Conservation (phyloP, 306 rosid species). For the Biancaea sappan region DNA sequence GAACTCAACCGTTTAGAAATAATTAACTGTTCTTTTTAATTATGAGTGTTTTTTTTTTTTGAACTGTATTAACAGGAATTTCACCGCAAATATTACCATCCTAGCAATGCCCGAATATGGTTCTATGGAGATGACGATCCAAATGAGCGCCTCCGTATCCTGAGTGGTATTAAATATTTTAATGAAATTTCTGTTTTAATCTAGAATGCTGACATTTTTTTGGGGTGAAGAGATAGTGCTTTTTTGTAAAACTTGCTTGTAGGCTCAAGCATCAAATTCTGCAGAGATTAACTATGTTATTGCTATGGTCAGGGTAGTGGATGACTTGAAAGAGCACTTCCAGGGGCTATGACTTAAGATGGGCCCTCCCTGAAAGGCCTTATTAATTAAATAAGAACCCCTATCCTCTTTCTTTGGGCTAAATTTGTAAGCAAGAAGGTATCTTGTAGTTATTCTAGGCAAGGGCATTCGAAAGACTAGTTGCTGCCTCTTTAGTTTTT, state of each 20-base stretch:
- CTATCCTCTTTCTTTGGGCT: background rate
- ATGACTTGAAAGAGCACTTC: constrained; percentile 29
- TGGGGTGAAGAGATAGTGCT: background rate
- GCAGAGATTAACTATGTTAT: too few relatives aligned
- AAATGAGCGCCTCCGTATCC: constrained; percentile 79
- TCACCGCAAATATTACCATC: constrained; percentile 91
- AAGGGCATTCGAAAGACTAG: background rate
- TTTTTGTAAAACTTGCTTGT: constrained; percentile 3
- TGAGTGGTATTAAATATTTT: constrained; percentile 60
- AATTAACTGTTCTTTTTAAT: background rate
- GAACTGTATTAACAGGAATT: constrained; percentile 71
- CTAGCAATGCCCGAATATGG: constrained; percentile 94
- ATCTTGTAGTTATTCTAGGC: background rate
- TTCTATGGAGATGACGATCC: constrained; percentile 99
- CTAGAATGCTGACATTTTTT: constrained; percentile 23
- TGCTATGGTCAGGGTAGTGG: constrained; percentile 5
- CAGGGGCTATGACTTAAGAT: background rate
- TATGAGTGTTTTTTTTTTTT: constrained; percentile 16
- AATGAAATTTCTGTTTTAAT: constrained; percentile 25
- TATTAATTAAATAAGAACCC: constrained; percentile 19
- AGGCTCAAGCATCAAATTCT: constrained; percentile 22
- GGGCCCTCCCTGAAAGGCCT: constrained; percentile 11
- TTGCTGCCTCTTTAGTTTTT: background rate
- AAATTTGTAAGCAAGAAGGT: constrained; percentile 27
- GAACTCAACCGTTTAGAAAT: constrained; percentile 14